Percentiles rank a stretch among this genome's conserved stretches.
These are phyloP conservation scores for Salix caprea DNA, from an alignment of 345 rosid species.

Conservation along the genomic window DNA sequence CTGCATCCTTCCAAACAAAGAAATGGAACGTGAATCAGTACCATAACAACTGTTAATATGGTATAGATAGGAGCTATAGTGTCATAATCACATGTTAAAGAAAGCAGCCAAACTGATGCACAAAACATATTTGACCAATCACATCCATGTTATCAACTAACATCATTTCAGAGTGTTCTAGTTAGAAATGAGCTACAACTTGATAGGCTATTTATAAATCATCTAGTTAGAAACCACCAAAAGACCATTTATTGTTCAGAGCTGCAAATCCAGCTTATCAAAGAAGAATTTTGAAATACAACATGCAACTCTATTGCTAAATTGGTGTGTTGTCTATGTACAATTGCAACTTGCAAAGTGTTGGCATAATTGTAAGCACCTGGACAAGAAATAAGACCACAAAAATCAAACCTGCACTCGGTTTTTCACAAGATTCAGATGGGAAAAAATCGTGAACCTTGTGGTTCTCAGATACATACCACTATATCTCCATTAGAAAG, in stretches of 20 bases:
- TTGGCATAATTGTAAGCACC: background rate
- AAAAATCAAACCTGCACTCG: background rate
- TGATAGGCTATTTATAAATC: background rate
- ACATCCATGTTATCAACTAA: background rate
- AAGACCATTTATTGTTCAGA: background rate
- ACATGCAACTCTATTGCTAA: background rate
- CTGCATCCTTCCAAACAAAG: slow-evolving; percentile 97
- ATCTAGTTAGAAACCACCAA: background rate
- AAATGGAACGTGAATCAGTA: slow-evolving; percentile 45
- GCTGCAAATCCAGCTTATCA: background rate
- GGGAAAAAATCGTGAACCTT: slow-evolving; percentile 11
- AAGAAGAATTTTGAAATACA: slow-evolving; percentile 2
- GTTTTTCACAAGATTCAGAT: background rate
- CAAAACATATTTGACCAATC: background rate
- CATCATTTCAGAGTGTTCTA: background rate
- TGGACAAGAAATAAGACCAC: background rate
- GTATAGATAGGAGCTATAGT: background rate
- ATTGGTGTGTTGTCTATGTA: background rate
- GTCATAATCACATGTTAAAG: background rate
- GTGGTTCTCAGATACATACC: slow-evolving; percentile 55
- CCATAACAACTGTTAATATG: background rate
- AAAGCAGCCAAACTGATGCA: background rate
- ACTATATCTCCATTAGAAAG: slow-evolving; percentile 92
- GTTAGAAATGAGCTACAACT: background rate
- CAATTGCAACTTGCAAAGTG: slow-evolving; percentile 7